Evolutionary conservation across 2,329 filamentous ascomycete species (phyloP), one percentile per base, ranked within the genome.

Genomic region (Ascochyta viciae-villosae): DNA sequence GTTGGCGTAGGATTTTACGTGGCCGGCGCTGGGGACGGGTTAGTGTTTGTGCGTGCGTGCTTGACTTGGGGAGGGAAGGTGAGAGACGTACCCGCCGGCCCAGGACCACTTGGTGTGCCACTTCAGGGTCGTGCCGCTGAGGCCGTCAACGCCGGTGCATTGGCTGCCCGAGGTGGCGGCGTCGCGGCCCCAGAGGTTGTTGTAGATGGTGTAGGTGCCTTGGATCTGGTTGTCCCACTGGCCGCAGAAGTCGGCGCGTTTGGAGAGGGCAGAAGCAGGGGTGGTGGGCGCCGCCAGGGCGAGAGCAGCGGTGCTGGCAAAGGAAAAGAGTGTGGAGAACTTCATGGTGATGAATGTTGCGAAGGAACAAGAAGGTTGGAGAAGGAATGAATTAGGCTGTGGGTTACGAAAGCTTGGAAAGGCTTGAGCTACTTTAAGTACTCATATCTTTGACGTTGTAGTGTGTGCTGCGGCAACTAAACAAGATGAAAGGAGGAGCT

Each of bases 21-120:
- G 61, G 59, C 62, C 63, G 3, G 62, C 27, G 31, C 74, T 71
- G 26, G 19, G 19, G 16, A 27, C 1, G 3, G 9, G 43, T 65
- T 33, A 66, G 47, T 39, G n/a, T 19, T 3, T 4, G 7, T 6
- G 5, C 3, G 6, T 10, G 13, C 15, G 13, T 16, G 9, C 15
- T n/a, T 16, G 19, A 12, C n/a, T 15, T 29, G 24, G 22, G n/a
- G 12, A 12, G 6, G 22, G 9, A 22, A 6, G 15, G 12, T 13
- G 9, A 22, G 9, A 22, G 9, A 37, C 70, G 33, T 69, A 78
- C 75, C 73, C 76, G 50, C 77, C 77, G 19, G 72, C 61, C 77
- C 77, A 79, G n/a, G 70, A 62, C 77, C 77, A 79, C 26, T 66
- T 76, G 5, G 79, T 78, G 62, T 76, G 72, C 80, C 80, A 82